phyloP scores from a whole-genome alignment of 805 yeast genomes.

The Ogataea sp. region DNA sequence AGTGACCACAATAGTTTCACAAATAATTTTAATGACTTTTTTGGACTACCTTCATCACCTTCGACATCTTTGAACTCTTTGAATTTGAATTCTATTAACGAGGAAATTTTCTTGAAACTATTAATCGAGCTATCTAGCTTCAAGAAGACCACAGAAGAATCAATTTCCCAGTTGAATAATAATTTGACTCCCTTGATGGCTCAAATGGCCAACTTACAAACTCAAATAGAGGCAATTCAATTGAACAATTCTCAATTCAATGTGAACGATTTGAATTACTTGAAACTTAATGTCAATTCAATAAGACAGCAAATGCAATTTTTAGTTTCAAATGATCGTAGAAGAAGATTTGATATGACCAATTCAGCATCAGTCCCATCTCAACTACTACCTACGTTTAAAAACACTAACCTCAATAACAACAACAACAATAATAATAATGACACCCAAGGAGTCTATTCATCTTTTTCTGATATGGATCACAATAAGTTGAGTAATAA shows the following conservation, averaged over 20 bases:
- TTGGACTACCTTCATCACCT: too few species aligned
- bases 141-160: conserved; percentile 3
- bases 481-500: not conserved
- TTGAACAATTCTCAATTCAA: conserved; percentile 18
- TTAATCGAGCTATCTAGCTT: conserved; percentile 1
- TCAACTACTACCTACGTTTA: too few species aligned
- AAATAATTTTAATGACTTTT: conserved; percentile 33
- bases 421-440: not conserved
- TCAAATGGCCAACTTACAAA: conserved; percentile 13
- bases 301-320: conserved; percentile 45
- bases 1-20: not conserved
- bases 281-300: conserved; percentile 35
- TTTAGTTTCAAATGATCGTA: conserved; percentile 33
- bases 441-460: not conserved
- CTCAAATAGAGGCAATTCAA: not conserved
- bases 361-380: too few species aligned
- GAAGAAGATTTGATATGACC: conserved; percentile 9
- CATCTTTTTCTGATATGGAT: not conserved
- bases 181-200: conserved; percentile 28
- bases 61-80: conserved; percentile 15
- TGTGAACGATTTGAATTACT: conserved; percentile 40
- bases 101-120: not conserved
- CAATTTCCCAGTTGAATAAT: conserved; percentile 4
- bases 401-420: not conserved
- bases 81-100: conserved; percentile 8